Base-by-base conservation (phyloP, 768 basidiomycete genomes). In the Russula foetens region DNA sequence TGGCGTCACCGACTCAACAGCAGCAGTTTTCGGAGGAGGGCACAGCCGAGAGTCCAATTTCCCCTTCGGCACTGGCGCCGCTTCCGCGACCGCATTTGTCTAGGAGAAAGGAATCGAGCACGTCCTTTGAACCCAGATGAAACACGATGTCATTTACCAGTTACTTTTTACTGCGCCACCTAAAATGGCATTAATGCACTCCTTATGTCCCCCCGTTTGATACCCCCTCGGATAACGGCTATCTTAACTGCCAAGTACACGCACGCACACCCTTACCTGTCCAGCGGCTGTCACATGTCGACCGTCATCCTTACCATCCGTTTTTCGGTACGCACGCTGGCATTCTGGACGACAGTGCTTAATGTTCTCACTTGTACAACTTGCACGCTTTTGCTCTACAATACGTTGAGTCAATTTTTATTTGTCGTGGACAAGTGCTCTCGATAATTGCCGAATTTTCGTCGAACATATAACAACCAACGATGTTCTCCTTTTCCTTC, bases 111-210 rank as follows among this genome's bases (percentile, higher is more conserved):
- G 60, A 61, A 23, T 61, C 60, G 50, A 21, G 31, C 24, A 39
- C 54, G 14, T 56, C 54, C 19, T 60, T 56, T 33, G 60, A 62
- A 31, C 4, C 55, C 8, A 56, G 60, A 43, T 58, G 56, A 62
- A 26, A 17, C 24, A n/a, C 23, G 19, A 17, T 28, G 31, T 26
- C 17, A 29, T 56, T 23, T 35, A 33, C 48, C 28, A 28, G n/a
- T n/a, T n/a, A n/a, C n/a, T 49, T 1, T 33, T 33, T 5, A 17
- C 14, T 39, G 39, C 15, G 39, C 23, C 11, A 39, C 38, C 26
- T 11, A 26, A 45, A 53, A 5, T 41, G 15, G 26, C 11, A 52
- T 41, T 41, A n/a, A 44, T 15, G n/a, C 35, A 5, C 35, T 12
- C 24, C 12, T 43, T 31, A 19, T 45, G 15, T 15, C 1, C 19